Conservation (phyloP, 1,139 yeast genomes). For the Sugiyamaella xylanicola region DNA sequence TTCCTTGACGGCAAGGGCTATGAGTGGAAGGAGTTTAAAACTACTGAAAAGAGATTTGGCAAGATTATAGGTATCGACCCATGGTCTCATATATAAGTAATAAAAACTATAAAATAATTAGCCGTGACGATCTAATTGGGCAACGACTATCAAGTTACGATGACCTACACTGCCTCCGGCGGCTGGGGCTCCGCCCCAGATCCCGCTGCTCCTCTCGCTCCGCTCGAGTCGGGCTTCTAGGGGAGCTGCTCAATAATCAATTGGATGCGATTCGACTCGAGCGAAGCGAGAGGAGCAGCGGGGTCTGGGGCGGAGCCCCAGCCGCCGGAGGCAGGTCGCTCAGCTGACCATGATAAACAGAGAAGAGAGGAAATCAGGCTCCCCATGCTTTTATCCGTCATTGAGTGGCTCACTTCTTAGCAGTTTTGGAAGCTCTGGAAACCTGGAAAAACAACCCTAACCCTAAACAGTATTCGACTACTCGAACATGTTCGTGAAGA, state of each 20-base stretch:
- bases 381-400: neutral
- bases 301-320: slow-evolving; percentile 2
- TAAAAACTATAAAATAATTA: neutral
- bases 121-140: too few species aligned
- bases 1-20: slow-evolving; percentile 44
- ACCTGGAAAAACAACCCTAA: too few species aligned
- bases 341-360: neutral
- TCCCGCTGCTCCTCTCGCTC: neutral
- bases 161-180: slow-evolving; percentile 3
- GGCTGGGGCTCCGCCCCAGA: neutral
- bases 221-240: neutral
- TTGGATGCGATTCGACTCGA: neutral
- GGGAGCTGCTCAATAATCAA: too few species aligned
- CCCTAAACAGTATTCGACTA: too few species aligned
- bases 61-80: slow-evolving; percentile 46
- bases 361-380: neutral
- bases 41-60: slow-evolving; percentile 40
- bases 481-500: too few species aligned
- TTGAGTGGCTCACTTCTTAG: neutral
- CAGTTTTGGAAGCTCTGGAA: too few species aligned
- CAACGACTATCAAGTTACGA: too few species aligned
- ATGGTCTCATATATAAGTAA: slow-evolving; percentile 37
- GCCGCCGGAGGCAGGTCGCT: neutral
- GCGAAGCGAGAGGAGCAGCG: slow-evolving; percentile 1
- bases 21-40: slow-evolving; percentile 41